These are phyloP conservation scores for Wickerhamomyces bovis DNA, from an alignment of 805 yeast genomes.

Conservation along the genomic window DNA sequence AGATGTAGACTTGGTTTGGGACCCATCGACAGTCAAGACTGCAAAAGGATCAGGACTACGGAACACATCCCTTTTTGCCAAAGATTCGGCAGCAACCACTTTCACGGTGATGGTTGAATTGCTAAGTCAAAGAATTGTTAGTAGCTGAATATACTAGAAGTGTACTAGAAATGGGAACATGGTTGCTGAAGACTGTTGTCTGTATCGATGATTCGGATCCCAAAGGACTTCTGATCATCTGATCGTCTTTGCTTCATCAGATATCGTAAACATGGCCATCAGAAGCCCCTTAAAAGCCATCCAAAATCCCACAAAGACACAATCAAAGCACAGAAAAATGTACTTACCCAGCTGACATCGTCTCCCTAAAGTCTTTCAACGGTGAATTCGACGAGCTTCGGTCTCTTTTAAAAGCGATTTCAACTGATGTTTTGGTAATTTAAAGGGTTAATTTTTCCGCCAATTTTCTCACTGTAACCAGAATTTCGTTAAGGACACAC, in stretches of 20 bases:
- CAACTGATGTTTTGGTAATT: background rate
- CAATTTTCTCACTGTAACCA: background rate
- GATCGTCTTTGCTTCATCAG: background rate
- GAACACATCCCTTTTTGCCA: constrained; percentile 91
- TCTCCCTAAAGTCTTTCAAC: background rate
- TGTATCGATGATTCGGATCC: too few species aligned
- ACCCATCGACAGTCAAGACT: constrained; percentile 94
- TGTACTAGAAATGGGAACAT: too few species aligned
- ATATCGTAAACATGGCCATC: too few species aligned
- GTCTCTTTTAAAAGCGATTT: background rate
- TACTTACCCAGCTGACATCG: background rate
- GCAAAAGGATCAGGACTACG: constrained; percentile 98
- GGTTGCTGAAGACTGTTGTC: too few species aligned
- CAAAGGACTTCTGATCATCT: too few species aligned
- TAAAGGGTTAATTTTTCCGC: background rate
- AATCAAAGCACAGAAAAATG: background rate
- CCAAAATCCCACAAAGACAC: background rate
- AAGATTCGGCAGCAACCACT: constrained; percentile 92
- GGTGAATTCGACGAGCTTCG: background rate
- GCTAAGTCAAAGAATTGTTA: constrained; percentile 12
- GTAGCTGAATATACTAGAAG: constrained; percentile 1
- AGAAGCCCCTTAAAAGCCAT: background rate
- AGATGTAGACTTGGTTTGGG: constrained; percentile 90
- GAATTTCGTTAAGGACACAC: background rate
- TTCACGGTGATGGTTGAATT: constrained; percentile 39